Evolutionary conservation across 331 rosid genomes (phyloP).

Genomic region (Malus hybrid): DNA sequence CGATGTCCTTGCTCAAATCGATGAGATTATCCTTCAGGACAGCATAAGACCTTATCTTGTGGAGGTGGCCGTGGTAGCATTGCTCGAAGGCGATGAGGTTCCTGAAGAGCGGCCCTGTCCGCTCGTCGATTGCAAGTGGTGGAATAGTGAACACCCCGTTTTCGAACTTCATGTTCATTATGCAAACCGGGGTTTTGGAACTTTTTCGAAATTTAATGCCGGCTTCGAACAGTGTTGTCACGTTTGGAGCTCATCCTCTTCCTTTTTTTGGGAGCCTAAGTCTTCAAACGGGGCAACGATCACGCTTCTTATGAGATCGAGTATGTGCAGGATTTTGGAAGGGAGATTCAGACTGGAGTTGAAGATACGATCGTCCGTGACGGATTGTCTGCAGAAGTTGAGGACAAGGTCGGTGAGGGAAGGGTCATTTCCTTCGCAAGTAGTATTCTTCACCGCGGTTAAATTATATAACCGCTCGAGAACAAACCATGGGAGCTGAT

Average conservation of each 20-base stretch:
- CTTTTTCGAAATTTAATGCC: background rate
- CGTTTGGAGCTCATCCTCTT: background rate
- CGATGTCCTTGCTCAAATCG: background rate
- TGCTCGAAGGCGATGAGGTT: slow-evolving; percentile 10
- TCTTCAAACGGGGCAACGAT: background rate
- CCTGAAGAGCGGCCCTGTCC: background rate
- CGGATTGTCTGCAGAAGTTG: background rate
- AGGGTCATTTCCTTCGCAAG: background rate
- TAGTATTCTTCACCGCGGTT: background rate
- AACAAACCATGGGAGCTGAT: slow-evolving; percentile 14
- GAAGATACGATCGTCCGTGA: background rate
- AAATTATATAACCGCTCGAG: background rate
- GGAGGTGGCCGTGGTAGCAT: background rate
- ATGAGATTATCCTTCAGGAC: slow-evolving; percentile 4
- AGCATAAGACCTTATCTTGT: background rate
- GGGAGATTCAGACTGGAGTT: background rate
- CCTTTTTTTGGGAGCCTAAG: background rate
- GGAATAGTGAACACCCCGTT: background rate
- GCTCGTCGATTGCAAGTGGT: background rate
- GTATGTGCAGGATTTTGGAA: background rate
- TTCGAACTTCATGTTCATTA: background rate
- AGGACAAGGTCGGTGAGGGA: background rate
- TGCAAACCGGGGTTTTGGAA: background rate
- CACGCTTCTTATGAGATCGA: background rate
- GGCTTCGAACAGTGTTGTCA: background rate